These are phyloP conservation scores for Ophiostoma sp. DNA, from an alignment of 2,329 filamentous ascomycete genomes.

Conservation along the genomic window DNA sequence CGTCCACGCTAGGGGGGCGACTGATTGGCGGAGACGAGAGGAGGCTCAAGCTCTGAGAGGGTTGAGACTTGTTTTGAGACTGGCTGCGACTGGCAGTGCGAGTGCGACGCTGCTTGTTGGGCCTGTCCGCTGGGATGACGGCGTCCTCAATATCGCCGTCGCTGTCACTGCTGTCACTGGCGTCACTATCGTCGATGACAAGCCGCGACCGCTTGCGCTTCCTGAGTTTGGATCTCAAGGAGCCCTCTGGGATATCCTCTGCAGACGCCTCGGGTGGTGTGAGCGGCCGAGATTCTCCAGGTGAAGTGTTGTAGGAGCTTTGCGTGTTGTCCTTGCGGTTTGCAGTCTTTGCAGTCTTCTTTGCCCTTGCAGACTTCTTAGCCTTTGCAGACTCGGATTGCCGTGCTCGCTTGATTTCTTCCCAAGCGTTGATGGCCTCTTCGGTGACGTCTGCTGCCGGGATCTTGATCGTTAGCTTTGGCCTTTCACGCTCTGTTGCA, in stretches of 20 bases:
- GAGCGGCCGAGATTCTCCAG: background rate
- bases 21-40: slow-evolving; percentile 13
- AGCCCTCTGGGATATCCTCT: background rate
- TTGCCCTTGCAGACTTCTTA: background rate
- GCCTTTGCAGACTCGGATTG: background rate
- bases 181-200: slow-evolving; percentile 1
- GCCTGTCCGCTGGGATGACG: background rate
- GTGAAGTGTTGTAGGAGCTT: background rate
- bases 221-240: background rate
- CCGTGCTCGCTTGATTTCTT: slow-evolving; percentile 22
- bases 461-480: background rate
- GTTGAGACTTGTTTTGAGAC: background rate
- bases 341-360: background rate
- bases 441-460: slow-evolving; percentile 30
- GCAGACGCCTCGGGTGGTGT: background rate
- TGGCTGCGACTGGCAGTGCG: background rate
- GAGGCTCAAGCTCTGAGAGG: background rate
- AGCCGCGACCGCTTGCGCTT: background rate
- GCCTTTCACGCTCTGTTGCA: background rate
- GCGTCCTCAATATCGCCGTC: background rate
- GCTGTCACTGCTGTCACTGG: background rate
- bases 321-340: background rate
- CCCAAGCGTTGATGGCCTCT: slow-evolving; percentile 32
- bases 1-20: slow-evolving; percentile 19
- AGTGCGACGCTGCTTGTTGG: background rate